phyloP scores from a whole-genome alignment of 1,139 yeast genomes.

The Taiozyma sp. region DNA sequence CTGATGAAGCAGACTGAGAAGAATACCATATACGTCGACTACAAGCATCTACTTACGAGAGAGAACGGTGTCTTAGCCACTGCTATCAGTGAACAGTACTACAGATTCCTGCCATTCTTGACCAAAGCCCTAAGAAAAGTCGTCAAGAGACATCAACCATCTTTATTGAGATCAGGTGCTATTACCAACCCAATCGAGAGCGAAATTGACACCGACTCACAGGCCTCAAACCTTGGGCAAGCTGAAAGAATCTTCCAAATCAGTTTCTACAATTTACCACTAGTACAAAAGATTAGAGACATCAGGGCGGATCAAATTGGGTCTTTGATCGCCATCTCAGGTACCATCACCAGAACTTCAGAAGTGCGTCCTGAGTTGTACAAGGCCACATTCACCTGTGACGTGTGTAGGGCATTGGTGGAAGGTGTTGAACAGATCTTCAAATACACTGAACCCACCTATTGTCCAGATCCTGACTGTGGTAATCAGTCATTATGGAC shows the following conservation, averaged over 20 bases:
- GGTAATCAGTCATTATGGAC: conserved; percentile 86
- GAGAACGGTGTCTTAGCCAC: conserved; percentile 87
- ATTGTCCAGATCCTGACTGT: conserved; percentile 84
- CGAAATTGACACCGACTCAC: conserved; percentile 15
- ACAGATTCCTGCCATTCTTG: conserved; percentile 84
- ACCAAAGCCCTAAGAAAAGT: conserved; percentile 68
- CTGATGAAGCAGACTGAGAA: conserved; percentile 75
- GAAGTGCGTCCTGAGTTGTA: conserved; percentile 96
- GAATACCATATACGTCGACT: conserved; percentile 80
- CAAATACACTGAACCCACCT: conserved; percentile 91
- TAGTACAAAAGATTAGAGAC: conserved; percentile 82
- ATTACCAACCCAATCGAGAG: conserved; percentile 27
- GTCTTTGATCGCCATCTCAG: conserved; percentile 75
- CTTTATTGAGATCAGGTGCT: conserved; percentile 45
- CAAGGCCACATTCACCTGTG: conserved; percentile 86
- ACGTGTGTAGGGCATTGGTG: conserved; percentile 76
- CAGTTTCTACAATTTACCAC: conserved; percentile 82
- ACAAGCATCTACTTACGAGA: conserved; percentile 65
- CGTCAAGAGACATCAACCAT: conserved; percentile 73
- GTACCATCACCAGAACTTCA: conserved; percentile 94
- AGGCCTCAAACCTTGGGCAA: conserved; percentile 21
- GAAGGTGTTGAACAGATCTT: conserved; percentile 92
- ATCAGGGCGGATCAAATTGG: conserved; percentile 89
- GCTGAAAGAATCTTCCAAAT: conserved; percentile 81
- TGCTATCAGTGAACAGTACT: conserved; percentile 88